phyloP scores from a whole-genome alignment of 805 yeast species.

The Komagataella mondaviorum region DNA sequence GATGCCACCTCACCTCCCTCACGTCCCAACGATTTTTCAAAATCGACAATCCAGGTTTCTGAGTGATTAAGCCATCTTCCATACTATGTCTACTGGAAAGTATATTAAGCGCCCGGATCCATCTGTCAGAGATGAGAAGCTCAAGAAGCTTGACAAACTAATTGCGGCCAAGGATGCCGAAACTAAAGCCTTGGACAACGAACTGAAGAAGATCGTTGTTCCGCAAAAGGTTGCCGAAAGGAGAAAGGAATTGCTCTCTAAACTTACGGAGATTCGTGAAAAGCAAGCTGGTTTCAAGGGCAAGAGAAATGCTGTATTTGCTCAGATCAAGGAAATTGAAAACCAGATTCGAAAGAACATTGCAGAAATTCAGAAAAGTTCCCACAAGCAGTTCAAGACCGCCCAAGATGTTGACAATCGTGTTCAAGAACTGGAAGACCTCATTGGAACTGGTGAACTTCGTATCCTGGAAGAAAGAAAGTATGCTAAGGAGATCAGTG shows the following conservation, averaged over 20 bases:
- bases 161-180: constrained; percentile 48
- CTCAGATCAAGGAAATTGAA: constrained; percentile 63
- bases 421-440: constrained; percentile 51
- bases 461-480: constrained; percentile 87
- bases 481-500: constrained; percentile 70
- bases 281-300: constrained; percentile 19
- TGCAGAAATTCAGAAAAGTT: constrained; percentile 57
- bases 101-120: constrained; percentile 69
- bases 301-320: constrained; percentile 24
- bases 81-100: constrained; percentile 15
- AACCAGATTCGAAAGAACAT: constrained; percentile 59
- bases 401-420: constrained; percentile 59
- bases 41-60: not conserved
- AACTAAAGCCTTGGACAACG: constrained; percentile 35
- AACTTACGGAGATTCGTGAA: constrained; percentile 29
- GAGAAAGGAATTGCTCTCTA: constrained; percentile 31
- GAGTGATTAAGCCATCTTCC: not conserved
- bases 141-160: constrained; percentile 42
- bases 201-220: constrained; percentile 38
- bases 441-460: constrained; percentile 66
- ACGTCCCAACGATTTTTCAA: not conserved
- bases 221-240: constrained; percentile 38
- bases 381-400: constrained; percentile 58
- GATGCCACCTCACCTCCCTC: not conserved
- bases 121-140: constrained; percentile 42